These are phyloP conservation scores for Carex arenaria DNA, from an alignment of 202 grass and related monocot genomes.

Conservation along the genomic window DNA sequence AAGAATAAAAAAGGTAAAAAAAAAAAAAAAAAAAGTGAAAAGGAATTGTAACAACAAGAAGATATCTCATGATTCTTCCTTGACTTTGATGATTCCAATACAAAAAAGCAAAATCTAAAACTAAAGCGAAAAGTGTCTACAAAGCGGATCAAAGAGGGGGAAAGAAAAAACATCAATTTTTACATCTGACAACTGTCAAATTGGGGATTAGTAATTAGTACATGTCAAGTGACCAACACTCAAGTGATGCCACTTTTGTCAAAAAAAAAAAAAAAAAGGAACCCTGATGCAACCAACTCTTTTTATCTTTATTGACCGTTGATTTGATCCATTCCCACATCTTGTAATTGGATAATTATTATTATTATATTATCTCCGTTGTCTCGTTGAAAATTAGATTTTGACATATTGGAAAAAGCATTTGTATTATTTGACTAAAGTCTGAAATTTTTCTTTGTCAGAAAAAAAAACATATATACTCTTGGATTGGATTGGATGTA, in stretches of 20 bases:
- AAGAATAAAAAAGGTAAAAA: not conserved
- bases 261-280: not conserved
- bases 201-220: not conserved
- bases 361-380: not conserved
- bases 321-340: not conserved
- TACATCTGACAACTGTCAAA: slow-evolving; percentile 7
- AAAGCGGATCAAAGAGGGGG: not conserved
- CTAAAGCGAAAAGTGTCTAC: not conserved
- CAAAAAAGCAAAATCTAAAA: slow-evolving; percentile 13
- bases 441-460: no score
- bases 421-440: no score
- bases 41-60: not conserved
- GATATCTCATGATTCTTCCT: slow-evolving; percentile 4
- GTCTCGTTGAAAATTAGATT: not conserved
- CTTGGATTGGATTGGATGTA: no score
- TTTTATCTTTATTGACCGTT: slow-evolving; percentile 15
- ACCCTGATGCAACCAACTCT: not conserved
- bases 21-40: not conserved
- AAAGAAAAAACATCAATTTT: not conserved
- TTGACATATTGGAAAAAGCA: no score
- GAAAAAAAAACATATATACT: no score
- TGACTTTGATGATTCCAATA: slow-evolving; percentile 14
- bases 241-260: not conserved
- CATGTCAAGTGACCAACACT: not conserved
- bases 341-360: not conserved